phyloP scores from a whole-genome alignment of 371 early-diverging fungal species.

The Neoconidiobolus thromboides region DNA sequence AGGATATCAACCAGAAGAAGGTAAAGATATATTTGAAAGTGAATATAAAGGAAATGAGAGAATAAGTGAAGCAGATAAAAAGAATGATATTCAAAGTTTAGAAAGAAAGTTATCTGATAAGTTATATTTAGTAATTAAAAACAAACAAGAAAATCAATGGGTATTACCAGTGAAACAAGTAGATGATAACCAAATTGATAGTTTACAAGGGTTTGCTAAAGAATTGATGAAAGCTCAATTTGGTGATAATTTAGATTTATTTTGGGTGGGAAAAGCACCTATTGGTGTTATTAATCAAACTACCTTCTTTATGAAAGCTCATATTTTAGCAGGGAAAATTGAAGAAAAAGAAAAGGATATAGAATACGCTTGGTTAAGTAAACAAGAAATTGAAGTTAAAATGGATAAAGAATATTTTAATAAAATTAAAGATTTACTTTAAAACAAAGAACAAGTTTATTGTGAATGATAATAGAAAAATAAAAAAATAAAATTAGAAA shows the following conservation, averaged over 20 bases:
- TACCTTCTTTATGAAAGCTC: too few relatives aligned
- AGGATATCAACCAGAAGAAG: conserved; percentile 11
- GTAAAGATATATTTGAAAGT: neutral
- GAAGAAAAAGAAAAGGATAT: conserved; percentile 29
- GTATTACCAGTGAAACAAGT: conserved; percentile 27
- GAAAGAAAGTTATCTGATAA: conserved; percentile 53
- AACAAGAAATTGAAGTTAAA: conserved; percentile 41
- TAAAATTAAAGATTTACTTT: conserved; percentile 47
- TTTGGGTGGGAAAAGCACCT: too few relatives aligned
- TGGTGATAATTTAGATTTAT: too few relatives aligned
- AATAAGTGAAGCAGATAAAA: conserved; percentile 41
- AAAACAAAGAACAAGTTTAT: neutral
- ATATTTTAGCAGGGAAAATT: neutral
- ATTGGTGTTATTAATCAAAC: too few relatives aligned
- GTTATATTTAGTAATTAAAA: conserved; percentile 49
- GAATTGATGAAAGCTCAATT: too few relatives aligned
- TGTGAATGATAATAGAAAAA: too few relatives aligned
- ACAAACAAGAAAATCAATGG: conserved; percentile 24
- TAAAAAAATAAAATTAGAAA: too few relatives aligned
- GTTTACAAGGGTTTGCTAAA: too few relatives aligned
- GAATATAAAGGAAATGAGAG: conserved; percentile 10
- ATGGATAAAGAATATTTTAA: conserved; percentile 51
- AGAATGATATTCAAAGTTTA: conserved; percentile 40
- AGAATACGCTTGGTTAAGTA: conserved; percentile 75
- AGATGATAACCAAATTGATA: too few relatives aligned